phyloP scores from a whole-genome alignment of 768 basidiomycete genomes.

The Leucocoprinus birnbaumii region DNA sequence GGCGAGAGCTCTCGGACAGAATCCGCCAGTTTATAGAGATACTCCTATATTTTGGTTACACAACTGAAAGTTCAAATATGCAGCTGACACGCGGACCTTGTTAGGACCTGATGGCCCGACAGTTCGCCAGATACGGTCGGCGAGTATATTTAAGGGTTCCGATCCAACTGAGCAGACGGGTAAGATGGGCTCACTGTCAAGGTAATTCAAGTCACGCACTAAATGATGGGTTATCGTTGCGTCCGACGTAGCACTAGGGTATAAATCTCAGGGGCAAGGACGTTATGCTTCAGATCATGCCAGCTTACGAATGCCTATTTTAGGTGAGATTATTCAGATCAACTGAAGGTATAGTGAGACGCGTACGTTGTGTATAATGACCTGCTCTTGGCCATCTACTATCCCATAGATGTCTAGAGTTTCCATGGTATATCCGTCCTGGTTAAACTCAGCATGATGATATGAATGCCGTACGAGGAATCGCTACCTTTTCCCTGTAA shows the following conservation, averaged over 20 bases:
- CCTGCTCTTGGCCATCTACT: conserved; percentile 47
- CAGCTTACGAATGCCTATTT: conserved; percentile 49
- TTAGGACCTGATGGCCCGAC: conserved; percentile 89
- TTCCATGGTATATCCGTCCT: conserved; percentile 93
- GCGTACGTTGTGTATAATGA: conserved; percentile 54
- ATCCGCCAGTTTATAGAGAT: conserved; percentile 74
- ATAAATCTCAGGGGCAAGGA: background rate
- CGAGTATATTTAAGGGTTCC: conserved; percentile 69
- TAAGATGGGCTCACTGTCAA: background rate
- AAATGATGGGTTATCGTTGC: conserved; percentile 86
- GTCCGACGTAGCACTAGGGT: conserved; percentile 80
- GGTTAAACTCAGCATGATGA: background rate
- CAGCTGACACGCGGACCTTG: conserved; percentile 44
- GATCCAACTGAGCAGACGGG: conserved; percentile 60
- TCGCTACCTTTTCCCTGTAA: conserved; percentile 75
- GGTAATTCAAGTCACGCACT: conserved; percentile 38
- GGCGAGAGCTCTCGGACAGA: conserved; percentile 75
- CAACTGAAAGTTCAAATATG: too few species aligned
- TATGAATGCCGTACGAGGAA: background rate
- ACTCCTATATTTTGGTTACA: conserved; percentile 57
- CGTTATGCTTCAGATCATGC: too few species aligned
- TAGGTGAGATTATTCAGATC: background rate
- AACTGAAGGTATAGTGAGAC: background rate
- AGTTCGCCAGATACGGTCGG: conserved; percentile 67
- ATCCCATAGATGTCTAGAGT: conserved; percentile 69